Percentiles rank a stretch among this genome's conserved stretches.
Evolutionary conservation across 768 basidiomycete species (phyloP).

Genomic region (Amanita molliuscula): DNA sequence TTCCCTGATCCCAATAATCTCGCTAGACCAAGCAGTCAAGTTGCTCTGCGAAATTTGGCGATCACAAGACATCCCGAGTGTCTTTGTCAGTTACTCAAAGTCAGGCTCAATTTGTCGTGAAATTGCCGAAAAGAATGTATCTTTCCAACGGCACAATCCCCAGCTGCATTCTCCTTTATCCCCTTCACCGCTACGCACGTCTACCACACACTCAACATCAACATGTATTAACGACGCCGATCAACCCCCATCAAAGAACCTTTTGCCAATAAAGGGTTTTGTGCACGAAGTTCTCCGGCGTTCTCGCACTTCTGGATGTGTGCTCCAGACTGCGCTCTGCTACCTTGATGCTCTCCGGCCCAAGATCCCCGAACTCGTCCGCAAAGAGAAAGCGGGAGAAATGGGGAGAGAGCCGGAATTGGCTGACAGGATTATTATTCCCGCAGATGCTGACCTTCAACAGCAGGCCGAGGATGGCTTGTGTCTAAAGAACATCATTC

Average conservation of each 20-base stretch:
- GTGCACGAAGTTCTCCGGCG: constrained; percentile 85
- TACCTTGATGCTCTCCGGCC: constrained; percentile 78
- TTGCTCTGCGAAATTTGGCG: constrained; percentile 75
- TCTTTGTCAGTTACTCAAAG: constrained; percentile 26
- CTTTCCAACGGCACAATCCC: constrained; percentile 21
- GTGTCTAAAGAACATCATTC: constrained; percentile 10
- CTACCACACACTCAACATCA: constrained; percentile 7
- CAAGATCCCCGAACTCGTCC: constrained; percentile 55
- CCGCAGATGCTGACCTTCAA: constrained; percentile 32
- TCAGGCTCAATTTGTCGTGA: constrained; percentile 10
- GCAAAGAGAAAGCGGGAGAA: constrained; percentile 35
- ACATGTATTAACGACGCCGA: constrained; percentile 9
- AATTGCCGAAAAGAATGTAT: constrained; percentile 10
- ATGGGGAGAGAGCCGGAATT: constrained; percentile 29
- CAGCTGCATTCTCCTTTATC: constrained; percentile 29
- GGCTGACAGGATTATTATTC: constrained; percentile 30
- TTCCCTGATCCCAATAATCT: neutral
- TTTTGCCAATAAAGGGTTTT: constrained; percentile 62
- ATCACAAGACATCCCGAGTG: constrained; percentile 58
- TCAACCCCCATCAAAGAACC: constrained; percentile 8
- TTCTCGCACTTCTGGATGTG: constrained; percentile 73
- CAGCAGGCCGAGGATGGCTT: constrained; percentile 24
- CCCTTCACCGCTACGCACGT: neutral
- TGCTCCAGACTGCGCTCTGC: constrained; percentile 80
- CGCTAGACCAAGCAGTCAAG: constrained; percentile 70